Evolutionary conservation across 805 yeast species (phyloP).

Genomic region (Spathaspora girioi): DNA sequence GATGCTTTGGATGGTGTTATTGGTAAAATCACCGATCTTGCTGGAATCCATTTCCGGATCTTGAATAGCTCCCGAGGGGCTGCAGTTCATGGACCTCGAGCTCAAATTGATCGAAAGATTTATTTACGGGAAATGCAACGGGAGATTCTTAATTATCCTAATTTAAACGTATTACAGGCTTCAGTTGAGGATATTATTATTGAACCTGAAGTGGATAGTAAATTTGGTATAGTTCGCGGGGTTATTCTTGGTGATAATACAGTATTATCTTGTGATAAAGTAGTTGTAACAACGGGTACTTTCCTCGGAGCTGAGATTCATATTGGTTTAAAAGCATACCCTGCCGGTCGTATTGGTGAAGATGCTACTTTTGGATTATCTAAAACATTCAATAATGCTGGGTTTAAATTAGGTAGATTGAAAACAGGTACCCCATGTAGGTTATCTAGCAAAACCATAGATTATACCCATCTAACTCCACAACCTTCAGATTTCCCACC

Average conservation of each 20-base stretch:
- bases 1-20: conserved; percentile 96
- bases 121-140: conserved; percentile 79
- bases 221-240: conserved; percentile 55
- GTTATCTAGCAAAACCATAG: conserved; percentile 64
- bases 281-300: conserved; percentile 94
- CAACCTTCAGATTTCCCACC: conserved; percentile 86
- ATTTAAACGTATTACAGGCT: conserved; percentile 62
- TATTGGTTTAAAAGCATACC: conserved; percentile 73
- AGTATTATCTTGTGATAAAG: conserved; percentile 56
- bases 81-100: conserved; percentile 98
- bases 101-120: conserved; percentile 86
- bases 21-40: conserved; percentile 79
- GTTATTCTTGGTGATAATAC: conserved; percentile 68
- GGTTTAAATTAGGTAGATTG: conserved; percentile 81
- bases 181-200: conserved; percentile 83
- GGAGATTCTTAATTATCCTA: conserved; percentile 51
- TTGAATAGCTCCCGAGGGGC: conserved; percentile 86
- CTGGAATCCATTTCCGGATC: conserved; percentile 89
- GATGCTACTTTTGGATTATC: conserved; percentile 87
- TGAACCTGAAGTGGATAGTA: conserved; percentile 33
- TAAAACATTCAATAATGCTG: conserved; percentile 68
- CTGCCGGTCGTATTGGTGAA: conserved; percentile 95
- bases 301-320: conserved; percentile 93
- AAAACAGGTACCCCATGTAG: conserved; percentile 99
- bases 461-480: conserved; percentile 57